A percentile compares a stretch with the other conserved stretches of the same genome.
Evolutionary conservation across 805 yeast genomes (phyloP).

Genomic region (Barnettozyma vustinii): DNA sequence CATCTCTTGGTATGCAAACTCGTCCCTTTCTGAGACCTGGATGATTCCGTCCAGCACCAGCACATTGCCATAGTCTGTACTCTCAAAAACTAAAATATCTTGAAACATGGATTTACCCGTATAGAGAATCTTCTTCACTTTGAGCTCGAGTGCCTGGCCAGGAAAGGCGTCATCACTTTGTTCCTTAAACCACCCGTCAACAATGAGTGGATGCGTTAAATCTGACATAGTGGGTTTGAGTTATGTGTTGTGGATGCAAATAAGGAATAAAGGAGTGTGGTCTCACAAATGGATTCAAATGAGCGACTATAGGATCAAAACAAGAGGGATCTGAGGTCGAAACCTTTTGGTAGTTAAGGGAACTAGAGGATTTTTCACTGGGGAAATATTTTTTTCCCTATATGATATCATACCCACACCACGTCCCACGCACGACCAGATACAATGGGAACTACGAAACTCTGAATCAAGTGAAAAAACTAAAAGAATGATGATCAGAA

Average conservation of each 20-base stretch:
- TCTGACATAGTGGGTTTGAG: not conserved
- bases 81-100: conserved; percentile 69
- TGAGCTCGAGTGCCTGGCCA: conserved; percentile 75
- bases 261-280: not conserved
- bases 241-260: not conserved
- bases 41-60: conserved; percentile 84
- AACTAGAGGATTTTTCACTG: not conserved
- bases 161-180: conserved; percentile 67
- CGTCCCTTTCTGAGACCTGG: conserved; percentile 90
- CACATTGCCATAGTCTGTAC: conserved; percentile 78
- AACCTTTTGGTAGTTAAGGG: not conserved
- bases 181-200: conserved; percentile 81
- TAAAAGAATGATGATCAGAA: too few species aligned
- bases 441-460: not conserved
- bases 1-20: conserved; percentile 91
- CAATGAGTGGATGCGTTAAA: conserved; percentile 28
- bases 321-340: not conserved
- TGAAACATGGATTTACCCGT: conserved; percentile 68
- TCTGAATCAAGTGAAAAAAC: not conserved
- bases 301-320: not conserved
- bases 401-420: too few species aligned
- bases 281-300: not conserved
- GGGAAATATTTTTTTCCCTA: not conserved
- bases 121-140: conserved; percentile 59
- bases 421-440: not conserved